phyloP scores from a whole-genome alignment of 139 green algal species.

The Klebsormidium nitens region DNA sequence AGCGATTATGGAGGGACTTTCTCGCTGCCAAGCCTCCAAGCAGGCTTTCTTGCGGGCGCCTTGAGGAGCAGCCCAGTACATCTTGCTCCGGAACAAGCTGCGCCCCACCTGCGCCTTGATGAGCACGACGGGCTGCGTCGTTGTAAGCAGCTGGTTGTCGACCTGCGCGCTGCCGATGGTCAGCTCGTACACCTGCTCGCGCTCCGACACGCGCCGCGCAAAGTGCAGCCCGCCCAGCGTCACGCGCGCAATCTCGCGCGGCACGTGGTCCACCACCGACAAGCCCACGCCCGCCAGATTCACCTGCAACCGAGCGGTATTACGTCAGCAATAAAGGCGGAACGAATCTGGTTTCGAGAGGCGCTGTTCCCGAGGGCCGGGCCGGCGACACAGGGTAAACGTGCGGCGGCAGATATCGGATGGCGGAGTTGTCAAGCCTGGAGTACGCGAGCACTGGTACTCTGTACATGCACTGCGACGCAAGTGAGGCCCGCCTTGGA shows the following conservation, averaged over 20 bases:
- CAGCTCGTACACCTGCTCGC: slow-evolving; percentile 14
- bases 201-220: neutral
- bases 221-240: slow-evolving; percentile 37
- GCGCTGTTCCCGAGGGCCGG: no score
- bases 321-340: no score
- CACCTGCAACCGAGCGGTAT: no score
- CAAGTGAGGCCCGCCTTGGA: no score
- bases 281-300: slow-evolving; percentile 40
- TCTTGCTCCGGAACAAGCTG: neutral
- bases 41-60: neutral
- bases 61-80: neutral
- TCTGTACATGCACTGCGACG: no score
- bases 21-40: neutral
- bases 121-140: slow-evolving; percentile 54
- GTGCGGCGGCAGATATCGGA: no score
- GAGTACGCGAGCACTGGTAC: no score
- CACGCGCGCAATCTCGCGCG: slow-evolving; percentile 38
- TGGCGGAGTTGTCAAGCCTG: no score
- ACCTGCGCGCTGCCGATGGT: slow-evolving; percentile 46
- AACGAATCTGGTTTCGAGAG: no score
- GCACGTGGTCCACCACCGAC: slow-evolving; percentile 31
- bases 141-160: slow-evolving; percentile 63
- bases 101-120: no score
- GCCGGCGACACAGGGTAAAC: no score
- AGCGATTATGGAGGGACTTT: neutral